Evolutionary conservation across 306 rosid species (phyloP), one percentile per base, ranked within the genome.

Genomic region (Fagus crenata): DNA sequence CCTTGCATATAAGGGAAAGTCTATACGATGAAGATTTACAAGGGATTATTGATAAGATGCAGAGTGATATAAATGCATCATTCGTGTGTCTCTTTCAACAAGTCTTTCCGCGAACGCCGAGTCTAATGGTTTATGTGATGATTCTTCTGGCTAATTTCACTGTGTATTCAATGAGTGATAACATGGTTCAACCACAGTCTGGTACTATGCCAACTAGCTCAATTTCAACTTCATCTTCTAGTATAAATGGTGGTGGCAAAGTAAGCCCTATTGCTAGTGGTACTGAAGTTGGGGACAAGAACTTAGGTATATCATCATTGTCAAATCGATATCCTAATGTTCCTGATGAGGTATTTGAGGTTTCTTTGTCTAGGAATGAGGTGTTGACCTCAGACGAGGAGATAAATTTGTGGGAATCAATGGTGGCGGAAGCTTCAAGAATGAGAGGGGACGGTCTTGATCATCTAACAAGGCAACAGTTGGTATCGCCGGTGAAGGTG

Each of bases 41-140:
- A 53, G 87, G 84, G 71, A 76, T 86, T 13, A 79, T 89, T 42
- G 69, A 79, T 17, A 89, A 85, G 72, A 68, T 86, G 58, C 75
- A 74, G 76, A 85, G 85, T 35, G 97, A 91, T 18, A 83, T 89
- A 85, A 88, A 89, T 73, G 87, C 78, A 55, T 90, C 98, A 11
- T 91, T 90, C 63, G 91, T 87, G 1, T 92, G 96, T 94, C 63
- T 92, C 22, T 93, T 93, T 54, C 94, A 90, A 77, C 89, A 86
- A 68, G 92, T 93, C 55, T 88, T 90, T 59, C 86, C 88, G 2
- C 83, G 80, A 33, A 89, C 96, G 0, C 98, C 97, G 14, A 80
- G 78, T 78, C 90, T 90, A 15, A 86, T 88, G 94, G 87, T 91
- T 14, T 60, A 83, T 32, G 81, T 90, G 55, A 90, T 93, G 96